Evolutionary conservation across 306 rosid species (phyloP), one percentile per base, ranked within the genome.

Genomic region (Inga oerstediana): DNA sequence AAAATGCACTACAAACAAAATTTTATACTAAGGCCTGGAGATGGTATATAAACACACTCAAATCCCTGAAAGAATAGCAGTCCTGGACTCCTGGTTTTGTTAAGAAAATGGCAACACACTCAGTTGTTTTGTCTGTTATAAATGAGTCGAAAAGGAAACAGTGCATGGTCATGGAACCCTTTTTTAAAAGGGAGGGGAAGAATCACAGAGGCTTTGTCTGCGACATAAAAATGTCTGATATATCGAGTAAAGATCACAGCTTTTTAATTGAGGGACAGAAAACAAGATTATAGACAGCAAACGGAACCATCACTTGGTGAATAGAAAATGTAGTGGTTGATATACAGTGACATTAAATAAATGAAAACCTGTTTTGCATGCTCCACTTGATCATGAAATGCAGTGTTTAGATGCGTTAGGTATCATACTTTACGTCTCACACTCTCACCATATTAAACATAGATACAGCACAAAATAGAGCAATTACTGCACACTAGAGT

Each of bases 1-100:
- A 39, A 39, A 39, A 39, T 39, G 43, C 43, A 39, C 43, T 6
- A 39, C 41, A 37, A 37, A 37, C 41, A 37, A 37, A 7, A 37
- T 37, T 37, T 37, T 5, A 37, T 37, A 37, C 41, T 0, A 37
- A 37, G 41, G 41, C 41, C 7, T 7, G 7, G 41, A 37, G 41
- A 37, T 37, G 13, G 19, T 32, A 79, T 13, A 75, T 22, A 59
- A 84, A 56, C 19, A 75, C 20, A 41, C 81, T 78, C 83, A 46
- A 76, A 59, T 79, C 27, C 77, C 4, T 14, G 51, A 59, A 82
- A 37, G n/a, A 69, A 69, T 14, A 27, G 13, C 54, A 44, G 62
- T 6, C 20, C 67, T 56, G 62, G 62, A 8, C 62, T 56, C 62
- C 27, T 19, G 2, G 66, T 34, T 32, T 73, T 51, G 70, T 17